Evolutionary conservation across 2,329 filamentous ascomycete genomes (phyloP).

Genomic region (Thyridium curvatum): DNA sequence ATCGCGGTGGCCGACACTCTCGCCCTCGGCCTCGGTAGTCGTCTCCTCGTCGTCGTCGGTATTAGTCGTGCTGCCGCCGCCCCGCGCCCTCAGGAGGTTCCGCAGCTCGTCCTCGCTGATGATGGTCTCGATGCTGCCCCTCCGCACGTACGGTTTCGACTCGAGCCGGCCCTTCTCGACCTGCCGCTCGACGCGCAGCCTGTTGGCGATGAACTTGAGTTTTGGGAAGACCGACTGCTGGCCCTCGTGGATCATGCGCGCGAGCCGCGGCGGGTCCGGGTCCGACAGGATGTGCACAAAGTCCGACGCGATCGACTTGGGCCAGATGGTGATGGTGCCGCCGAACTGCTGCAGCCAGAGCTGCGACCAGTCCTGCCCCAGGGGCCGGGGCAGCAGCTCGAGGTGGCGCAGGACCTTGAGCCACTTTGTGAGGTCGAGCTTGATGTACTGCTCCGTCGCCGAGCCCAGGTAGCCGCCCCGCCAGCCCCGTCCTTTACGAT

Average conservation of each 20-base stretch:
- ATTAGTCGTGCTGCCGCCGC: constrained; percentile 7
- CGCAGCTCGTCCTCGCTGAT: constrained; percentile 54
- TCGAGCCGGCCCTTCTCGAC: constrained; percentile 54
- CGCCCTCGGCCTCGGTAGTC: too few species aligned
- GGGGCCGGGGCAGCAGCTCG: constrained; percentile 79
- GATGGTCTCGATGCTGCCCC: constrained; percentile 53
- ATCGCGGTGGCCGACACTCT: too few species aligned
- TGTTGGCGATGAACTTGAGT: constrained; percentile 82
- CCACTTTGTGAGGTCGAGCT: constrained; percentile 96
- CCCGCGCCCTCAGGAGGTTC: constrained; percentile 31
- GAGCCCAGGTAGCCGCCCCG: constrained; percentile 90
- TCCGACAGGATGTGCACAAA: constrained; percentile 84
- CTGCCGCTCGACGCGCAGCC: constrained; percentile 72
- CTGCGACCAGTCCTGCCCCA: constrained; percentile 95
- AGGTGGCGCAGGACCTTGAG: constrained; percentile 89
- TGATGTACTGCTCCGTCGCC: constrained; percentile 89
- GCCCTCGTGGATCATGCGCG: constrained; percentile 84
- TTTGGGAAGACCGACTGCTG: constrained; percentile 88
- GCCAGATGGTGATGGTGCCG: constrained; percentile 95
- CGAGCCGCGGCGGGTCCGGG: constrained; percentile 67
- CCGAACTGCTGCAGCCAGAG: constrained; percentile 94
- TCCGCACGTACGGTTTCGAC: constrained; percentile 39
- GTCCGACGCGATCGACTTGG: constrained; percentile 70
- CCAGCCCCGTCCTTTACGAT: constrained; percentile 90
- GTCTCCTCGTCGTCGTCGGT: constrained; percentile 8